Conservation (phyloP, 768 basidiomycete genomes). For the Lactifluus hygrophoroides region DNA sequence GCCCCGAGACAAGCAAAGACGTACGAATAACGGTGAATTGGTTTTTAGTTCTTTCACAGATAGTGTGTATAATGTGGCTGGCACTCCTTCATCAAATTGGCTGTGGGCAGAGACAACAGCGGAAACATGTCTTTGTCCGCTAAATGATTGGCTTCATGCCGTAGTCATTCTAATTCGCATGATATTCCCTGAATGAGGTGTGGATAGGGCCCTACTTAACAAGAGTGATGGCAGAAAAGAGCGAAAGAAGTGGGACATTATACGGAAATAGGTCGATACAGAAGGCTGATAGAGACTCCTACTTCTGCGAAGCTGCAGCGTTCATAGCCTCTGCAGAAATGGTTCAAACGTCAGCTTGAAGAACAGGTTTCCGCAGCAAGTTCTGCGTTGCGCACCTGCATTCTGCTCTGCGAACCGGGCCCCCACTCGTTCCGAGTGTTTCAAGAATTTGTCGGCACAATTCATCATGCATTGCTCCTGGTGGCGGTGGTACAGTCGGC, state of each 20-base stretch:
- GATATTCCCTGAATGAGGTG: background rate
- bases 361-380: background rate
- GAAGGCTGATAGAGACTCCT: background rate
- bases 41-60: background rate
- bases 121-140: background rate
- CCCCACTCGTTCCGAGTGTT: conserved; percentile 90
- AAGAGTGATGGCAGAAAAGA: background rate
- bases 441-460: conserved; percentile 96
- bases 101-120: background rate
- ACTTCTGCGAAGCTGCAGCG: conserved; percentile 27
- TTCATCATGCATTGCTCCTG: conserved; percentile 87
- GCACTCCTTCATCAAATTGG: background rate
- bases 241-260: background rate
- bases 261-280: background rate
- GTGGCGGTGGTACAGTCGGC: conserved; percentile 4
- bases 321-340: conserved; percentile 34
- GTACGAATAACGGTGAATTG: background rate
- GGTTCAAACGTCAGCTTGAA: background rate
- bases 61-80: background rate
- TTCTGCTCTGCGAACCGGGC: conserved; percentile 88
- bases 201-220: background rate
- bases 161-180: background rate
- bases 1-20: background rate
- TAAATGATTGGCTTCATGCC: background rate
- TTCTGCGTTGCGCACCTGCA: conserved; percentile 54